Percentiles rank a stretch among this genome's conserved stretches.
These are phyloP conservation scores for Deuterostichococcus epilithicus DNA, from an alignment of 139 green algal species.

Conservation along the genomic window DNA sequence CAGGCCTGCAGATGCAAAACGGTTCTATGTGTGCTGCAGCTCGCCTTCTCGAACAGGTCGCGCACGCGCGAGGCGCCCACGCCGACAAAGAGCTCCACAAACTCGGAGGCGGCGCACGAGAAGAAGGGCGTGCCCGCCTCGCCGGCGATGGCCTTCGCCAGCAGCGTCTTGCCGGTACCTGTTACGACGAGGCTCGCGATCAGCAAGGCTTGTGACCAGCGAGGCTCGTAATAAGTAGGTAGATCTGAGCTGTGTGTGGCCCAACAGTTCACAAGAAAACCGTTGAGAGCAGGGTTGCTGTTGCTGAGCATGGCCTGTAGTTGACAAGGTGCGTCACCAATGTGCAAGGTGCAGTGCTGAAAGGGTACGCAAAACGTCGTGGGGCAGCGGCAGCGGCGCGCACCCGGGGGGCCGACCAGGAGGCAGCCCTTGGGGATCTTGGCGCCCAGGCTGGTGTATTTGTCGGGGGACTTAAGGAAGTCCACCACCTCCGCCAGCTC, in stretches of 20 bases:
- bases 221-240: too few species aligned
- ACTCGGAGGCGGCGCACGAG: constrained; percentile 93
- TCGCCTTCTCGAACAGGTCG: constrained; percentile 96
- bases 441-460: constrained; percentile 89
- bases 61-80: constrained; percentile 93
- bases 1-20: too few species aligned
- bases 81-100: constrained; percentile 99
- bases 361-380: constrained; percentile 7
- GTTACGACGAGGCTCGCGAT: not conserved
- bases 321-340: too few species aligned
- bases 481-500: constrained; percentile 96
- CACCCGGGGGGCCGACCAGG: constrained; percentile 79
- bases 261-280: too few species aligned
- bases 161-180: constrained; percentile 81
- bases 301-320: too few species aligned
- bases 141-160: constrained; percentile 88
- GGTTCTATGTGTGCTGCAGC: too few species aligned
- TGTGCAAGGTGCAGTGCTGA: too few species aligned
- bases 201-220: too few species aligned
- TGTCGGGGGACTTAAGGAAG: constrained; percentile 93
- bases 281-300: too few species aligned
- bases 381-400: constrained; percentile 77
- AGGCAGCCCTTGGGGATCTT: constrained; percentile 96
- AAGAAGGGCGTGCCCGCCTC: constrained; percentile 99
- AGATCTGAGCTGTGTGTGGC: too few species aligned